Conservation (phyloP, 2,329 filamentous ascomycete species). For the Colletotrichum melonis region DNA sequence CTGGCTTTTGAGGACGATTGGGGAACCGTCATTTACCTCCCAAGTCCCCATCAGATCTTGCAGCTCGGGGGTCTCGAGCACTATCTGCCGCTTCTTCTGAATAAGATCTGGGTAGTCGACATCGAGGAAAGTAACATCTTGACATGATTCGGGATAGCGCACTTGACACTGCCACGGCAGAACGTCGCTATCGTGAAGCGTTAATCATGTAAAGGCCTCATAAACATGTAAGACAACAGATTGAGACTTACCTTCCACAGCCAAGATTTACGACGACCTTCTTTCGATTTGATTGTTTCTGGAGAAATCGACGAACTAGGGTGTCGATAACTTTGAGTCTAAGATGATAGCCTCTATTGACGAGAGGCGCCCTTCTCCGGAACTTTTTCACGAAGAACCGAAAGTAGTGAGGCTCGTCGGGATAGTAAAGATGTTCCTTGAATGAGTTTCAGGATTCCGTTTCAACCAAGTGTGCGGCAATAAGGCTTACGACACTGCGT, state of each 20-base stretch:
- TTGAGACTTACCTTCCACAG: conserved; percentile 82
- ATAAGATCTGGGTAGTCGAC: conserved; percentile 89
- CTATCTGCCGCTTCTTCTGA: conserved; percentile 75
- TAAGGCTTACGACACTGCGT: conserved; percentile 78
- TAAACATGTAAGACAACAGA: neutral
- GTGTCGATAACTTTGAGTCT: conserved; percentile 85
- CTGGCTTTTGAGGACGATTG: conserved; percentile 71
- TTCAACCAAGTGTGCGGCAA: neutral
- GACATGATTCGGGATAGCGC: conserved; percentile 69
- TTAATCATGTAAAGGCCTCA: neutral
- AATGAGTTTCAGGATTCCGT: neutral
- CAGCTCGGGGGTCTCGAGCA: conserved; percentile 72
- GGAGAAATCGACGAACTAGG: conserved; percentile 79
- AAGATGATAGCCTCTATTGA: conserved; percentile 91
- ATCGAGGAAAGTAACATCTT: conserved; percentile 78
- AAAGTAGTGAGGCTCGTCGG: conserved; percentile 83
- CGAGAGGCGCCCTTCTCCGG: conserved; percentile 84
- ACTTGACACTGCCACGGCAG: conserved; percentile 85
- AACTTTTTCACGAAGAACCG: conserved; percentile 89
- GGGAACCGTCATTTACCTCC: conserved; percentile 60
- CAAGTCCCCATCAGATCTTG: conserved; percentile 67
- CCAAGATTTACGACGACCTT: conserved; percentile 88
- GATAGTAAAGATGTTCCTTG: conserved; percentile 75
- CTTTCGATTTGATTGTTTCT: conserved; percentile 59
- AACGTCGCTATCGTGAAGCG: conserved; percentile 72